Base-by-base conservation (phyloP, 2,329 filamentous ascomycete species). In the Cercospora zeina region DNA sequence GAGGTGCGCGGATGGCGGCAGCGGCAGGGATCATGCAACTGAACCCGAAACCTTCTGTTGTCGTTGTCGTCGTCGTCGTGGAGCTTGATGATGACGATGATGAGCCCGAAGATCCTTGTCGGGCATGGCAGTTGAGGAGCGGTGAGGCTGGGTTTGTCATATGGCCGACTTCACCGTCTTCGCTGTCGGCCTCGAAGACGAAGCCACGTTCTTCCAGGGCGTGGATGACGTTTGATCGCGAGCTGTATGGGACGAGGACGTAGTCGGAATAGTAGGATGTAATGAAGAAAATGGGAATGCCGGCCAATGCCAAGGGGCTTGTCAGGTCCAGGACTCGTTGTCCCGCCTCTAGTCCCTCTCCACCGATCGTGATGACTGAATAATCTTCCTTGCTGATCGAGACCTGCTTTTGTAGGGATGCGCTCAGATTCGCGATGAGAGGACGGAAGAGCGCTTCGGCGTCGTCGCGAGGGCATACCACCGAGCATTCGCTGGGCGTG, bases 231-330 rank as follows among this genome's bases (percentile, higher is more conserved):
- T 87, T 88, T 27, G 84, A 79, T 55, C 89, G 87, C 71, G 89
- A 87, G 72, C 87, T 89, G 58, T 83, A 83, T 0, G 95, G 93
- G 0, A 97, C 91, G 36, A 97, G 83, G 70, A 99, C 96, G 77
- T 96, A 97, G 78, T 99, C 93, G 34, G 90, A 95, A 77, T 96
- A 97, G 77, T 97, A 99, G 33, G 92, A 97, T 3, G 93, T 97
- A 75, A 97, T 96, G 83, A 97, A 97, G 81, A 97, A 97, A 73
- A 99, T 96, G 58, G 93, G 90, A 57, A 97, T 95, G 69, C 91
- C 91, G 54, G 93, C 93, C 74, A 97, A 83, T 30, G 95, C 93
- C 33, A 97, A 82, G 4, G 93, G 95, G 58, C 88, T 93, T 7
- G 93, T 97, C 65, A 99, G 78, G 73, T 97, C 93, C 70, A 97